A percentile compares a stretch with the other conserved stretches of the same genome.
phyloP scores from a whole-genome alignment of 345 rosid genomes.

The Trapa incisa region DNA sequence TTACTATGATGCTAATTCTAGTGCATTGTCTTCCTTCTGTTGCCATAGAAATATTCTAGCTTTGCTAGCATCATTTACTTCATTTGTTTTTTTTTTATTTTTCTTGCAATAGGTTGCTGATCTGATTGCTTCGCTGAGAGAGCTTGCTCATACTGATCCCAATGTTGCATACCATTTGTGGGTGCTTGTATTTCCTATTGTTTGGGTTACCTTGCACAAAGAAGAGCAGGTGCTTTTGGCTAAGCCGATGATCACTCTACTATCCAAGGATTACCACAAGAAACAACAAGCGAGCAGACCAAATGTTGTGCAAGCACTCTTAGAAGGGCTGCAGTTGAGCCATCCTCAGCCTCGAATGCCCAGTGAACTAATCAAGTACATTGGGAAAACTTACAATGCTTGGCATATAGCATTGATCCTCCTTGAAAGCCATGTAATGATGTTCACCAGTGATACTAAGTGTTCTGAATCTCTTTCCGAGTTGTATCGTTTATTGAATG shows the following conservation, averaged over 20 bases:
- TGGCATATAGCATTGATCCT: constrained; percentile 93
- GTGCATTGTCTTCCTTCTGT: background rate
- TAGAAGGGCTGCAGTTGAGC: constrained; percentile 95
- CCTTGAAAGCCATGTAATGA: constrained; percentile 86
- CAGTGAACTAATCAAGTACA: constrained; percentile 90
- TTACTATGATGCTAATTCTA: too few relatives aligned
- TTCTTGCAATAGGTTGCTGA: constrained; percentile 52
- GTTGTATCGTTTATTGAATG: constrained; percentile 86
- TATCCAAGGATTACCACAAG: constrained; percentile 91
- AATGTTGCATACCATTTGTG: constrained; percentile 96
- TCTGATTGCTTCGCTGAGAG: constrained; percentile 82
- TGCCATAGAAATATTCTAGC: background rate
- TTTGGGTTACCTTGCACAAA: constrained; percentile 83
- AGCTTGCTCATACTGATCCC: constrained; percentile 86
- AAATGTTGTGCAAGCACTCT: constrained; percentile 97
- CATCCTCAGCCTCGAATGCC: constrained; percentile 99
- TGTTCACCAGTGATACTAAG: constrained; percentile 70
- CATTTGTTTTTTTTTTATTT: background rate
- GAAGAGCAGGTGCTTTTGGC: constrained; percentile 83
- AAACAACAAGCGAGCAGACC: constrained; percentile 91
- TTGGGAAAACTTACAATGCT: constrained; percentile 93
- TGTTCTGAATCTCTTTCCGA: constrained; percentile 95
- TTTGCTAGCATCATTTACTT: background rate
- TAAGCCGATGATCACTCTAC: constrained; percentile 77
- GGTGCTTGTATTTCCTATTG: constrained; percentile 98